Evolutionary conservation across 805 yeast genomes (phyloP).

Genomic region (Teunomyces barrocoloradensis): DNA sequence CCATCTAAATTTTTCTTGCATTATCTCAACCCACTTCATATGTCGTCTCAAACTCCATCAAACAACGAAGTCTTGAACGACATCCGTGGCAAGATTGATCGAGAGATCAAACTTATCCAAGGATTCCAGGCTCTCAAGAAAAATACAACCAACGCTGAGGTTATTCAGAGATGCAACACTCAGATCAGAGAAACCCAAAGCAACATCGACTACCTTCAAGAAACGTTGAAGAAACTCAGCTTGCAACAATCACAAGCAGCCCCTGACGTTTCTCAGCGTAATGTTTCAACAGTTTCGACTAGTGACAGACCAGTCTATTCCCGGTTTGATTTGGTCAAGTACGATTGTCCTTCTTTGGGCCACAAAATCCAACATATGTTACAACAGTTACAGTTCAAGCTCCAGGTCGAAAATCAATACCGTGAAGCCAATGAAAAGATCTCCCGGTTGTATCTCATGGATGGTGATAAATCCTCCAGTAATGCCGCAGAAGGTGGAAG

Average conservation of each 20-base stretch:
- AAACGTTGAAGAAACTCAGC: conserved; percentile 63
- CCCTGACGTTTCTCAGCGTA: conserved; percentile 10
- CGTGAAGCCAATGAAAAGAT: conserved; percentile 89
- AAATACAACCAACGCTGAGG: conserved; percentile 74
- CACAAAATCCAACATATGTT: conserved; percentile 94
- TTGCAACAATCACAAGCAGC: conserved; percentile 22
- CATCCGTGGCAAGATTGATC: conserved; percentile 79
- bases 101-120: conserved; percentile 81
- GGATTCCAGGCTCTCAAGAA: conserved; percentile 83
- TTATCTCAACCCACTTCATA: neutral
- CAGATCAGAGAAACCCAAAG: conserved; percentile 89
- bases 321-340: conserved; percentile 77
- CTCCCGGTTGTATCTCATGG: conserved; percentile 78
- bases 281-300: neutral
- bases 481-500: conserved; percentile 89
- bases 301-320: conserved; percentile 43
- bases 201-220: conserved; percentile 84
- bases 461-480: conserved; percentile 84
- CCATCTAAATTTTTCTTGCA: neutral
- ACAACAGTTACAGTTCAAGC: conserved; percentile 89
- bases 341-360: conserved; percentile 92
- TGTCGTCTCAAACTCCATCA: conserved; percentile 7
- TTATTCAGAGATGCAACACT: conserved; percentile 86
- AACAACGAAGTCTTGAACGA: conserved; percentile 50
- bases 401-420: conserved; percentile 92